phyloP scores from a whole-genome alignment of 75 land plant genomes.

The Picea glauca region DNA sequence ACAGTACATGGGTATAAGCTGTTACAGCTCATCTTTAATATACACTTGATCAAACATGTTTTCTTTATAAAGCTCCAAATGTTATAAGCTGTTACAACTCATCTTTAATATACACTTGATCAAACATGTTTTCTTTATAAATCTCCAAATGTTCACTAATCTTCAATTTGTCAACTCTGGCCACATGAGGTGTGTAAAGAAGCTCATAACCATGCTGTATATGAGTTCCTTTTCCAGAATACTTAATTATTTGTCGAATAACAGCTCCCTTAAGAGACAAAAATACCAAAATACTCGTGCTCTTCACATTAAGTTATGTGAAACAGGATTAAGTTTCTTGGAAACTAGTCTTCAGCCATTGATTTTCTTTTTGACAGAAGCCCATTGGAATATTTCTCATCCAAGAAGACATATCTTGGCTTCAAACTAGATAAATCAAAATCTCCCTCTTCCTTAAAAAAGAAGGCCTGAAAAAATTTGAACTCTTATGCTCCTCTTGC shows the following conservation, averaged over 20 bases:
- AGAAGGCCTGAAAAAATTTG: too few relatives aligned
- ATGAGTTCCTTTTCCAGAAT: conserved; percentile 31
- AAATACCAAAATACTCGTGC: too few relatives aligned
- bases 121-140: conserved; percentile 49
- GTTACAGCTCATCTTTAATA: conserved; percentile 41
- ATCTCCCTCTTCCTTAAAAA: too few relatives aligned
- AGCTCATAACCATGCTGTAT: conserved; percentile 34
- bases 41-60: conserved; percentile 52
- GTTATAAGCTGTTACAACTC: conserved; percentile 35
- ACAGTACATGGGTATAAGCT: conserved; percentile 43
- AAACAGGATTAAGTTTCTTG: too few relatives aligned
- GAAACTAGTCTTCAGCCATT: too few relatives aligned
- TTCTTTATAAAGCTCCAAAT: conserved; percentile 40
- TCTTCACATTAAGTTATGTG: too few relatives aligned
- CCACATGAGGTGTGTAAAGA: conserved; percentile 45
- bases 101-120: conserved; percentile 47
- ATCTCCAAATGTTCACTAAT: conserved; percentile 43
- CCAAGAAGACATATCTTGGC: neutral
- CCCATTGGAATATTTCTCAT: neutral
- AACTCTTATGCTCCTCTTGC: too few relatives aligned
- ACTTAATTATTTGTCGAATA: conserved; percentile 32
- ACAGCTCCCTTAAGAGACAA: conserved; percentile 30
- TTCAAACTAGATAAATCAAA: too few relatives aligned
- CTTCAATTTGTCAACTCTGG: conserved; percentile 37
- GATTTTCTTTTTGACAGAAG: neutral